These are phyloP conservation scores for Aspergillus cejpii DNA, from an alignment of 2,329 filamentous ascomycete species.

Conservation along the genomic window DNA sequence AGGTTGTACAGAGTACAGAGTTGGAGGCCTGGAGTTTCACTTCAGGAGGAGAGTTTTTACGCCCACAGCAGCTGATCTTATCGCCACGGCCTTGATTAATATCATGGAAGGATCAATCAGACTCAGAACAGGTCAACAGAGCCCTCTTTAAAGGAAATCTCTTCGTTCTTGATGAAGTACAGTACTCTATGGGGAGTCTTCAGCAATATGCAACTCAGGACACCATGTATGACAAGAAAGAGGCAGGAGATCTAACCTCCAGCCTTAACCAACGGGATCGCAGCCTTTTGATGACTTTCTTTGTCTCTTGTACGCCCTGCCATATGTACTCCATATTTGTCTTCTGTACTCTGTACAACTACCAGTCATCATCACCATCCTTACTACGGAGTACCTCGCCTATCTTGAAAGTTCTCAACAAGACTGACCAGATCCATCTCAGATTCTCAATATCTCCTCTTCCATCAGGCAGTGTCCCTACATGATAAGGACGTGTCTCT, in stretches of 20 bases:
- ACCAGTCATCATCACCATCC: too few species aligned
- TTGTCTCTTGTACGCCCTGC: not conserved
- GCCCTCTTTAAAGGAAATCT: not conserved
- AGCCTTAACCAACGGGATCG: not conserved
- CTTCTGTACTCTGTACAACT: not conserved
- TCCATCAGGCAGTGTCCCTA: not conserved
- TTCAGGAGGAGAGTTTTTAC: not conserved
- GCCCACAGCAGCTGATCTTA: not conserved
- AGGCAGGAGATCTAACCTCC: not conserved
- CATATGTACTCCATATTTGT: too few species aligned
- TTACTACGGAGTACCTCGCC: too few species aligned
- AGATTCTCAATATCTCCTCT: too few species aligned
- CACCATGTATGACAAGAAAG: not conserved
- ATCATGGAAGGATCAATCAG: too few species aligned
- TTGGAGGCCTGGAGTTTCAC: not conserved
- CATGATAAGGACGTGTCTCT: constrained; percentile 2
- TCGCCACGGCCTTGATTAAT: not conserved
- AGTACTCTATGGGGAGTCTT: too few species aligned
- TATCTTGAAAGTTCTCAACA: too few species aligned
- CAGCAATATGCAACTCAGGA: too few species aligned
- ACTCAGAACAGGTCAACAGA: not conserved
- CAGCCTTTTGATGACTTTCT: not conserved
- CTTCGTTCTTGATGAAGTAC: too few species aligned
- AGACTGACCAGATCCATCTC: too few species aligned
- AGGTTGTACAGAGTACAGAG: not conserved